phyloP scores from a whole-genome alignment of 768 basidiomycete species.

The Pleurotus tuoliensis region DNA sequence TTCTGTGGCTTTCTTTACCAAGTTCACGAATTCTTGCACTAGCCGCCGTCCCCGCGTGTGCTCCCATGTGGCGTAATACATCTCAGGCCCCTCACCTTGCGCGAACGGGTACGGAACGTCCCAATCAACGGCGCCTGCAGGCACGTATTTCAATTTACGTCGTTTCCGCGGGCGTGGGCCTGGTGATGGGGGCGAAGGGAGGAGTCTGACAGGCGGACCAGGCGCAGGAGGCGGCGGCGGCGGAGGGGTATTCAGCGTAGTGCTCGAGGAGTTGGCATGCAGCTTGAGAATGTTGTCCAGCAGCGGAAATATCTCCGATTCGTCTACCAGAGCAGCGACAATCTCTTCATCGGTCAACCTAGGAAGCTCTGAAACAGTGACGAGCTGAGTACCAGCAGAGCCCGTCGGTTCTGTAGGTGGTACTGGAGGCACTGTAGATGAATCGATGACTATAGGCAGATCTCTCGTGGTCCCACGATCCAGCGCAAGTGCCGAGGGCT shows the following conservation, averaged over 20 bases:
- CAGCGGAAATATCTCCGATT: constrained; percentile 66
- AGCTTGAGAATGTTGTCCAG: constrained; percentile 59
- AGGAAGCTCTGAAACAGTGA: constrained; percentile 42
- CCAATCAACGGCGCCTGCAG: constrained; percentile 81
- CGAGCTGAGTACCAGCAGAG: constrained; percentile 9
- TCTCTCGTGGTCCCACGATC: constrained; percentile 48
- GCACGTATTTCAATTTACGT: constrained; percentile 61
- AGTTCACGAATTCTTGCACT: constrained; percentile 52
- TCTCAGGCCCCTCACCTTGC: constrained; percentile 64
- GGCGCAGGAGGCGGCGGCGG: not conserved
- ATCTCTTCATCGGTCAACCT: constrained; percentile 56
- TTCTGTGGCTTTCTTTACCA: constrained; percentile 57
- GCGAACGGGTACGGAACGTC: constrained; percentile 78
- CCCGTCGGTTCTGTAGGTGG: constrained; percentile 13
- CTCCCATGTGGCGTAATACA: constrained; percentile 66
- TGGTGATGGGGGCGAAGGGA: not conserved
- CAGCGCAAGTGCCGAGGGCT: constrained; percentile 48
- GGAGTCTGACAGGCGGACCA: not conserved
- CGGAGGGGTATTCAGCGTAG: not conserved
- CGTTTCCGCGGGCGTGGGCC: constrained; percentile 38
- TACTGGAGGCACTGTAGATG: constrained; percentile 16
- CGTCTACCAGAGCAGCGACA: constrained; percentile 51
- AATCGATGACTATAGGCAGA: constrained; percentile 72
- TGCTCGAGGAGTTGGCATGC: constrained; percentile 10
- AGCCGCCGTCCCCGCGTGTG: constrained; percentile 59